These are phyloP conservation scores for Stentor coeruleus DNA, from an alignment of 73 alveolate genomes.

Conservation along the genomic window DNA sequence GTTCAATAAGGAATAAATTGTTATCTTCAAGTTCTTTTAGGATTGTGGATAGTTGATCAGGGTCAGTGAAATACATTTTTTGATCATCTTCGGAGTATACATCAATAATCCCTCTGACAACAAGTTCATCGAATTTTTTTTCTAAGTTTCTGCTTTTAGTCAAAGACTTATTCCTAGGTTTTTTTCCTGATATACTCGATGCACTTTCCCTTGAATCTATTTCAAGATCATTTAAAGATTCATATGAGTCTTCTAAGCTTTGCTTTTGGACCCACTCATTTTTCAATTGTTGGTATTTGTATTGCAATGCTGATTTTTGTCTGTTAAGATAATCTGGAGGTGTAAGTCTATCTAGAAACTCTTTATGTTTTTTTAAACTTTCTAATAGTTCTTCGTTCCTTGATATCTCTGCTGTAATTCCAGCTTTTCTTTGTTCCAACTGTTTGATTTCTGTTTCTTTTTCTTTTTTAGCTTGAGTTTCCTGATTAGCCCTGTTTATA, in stretches of 20 bases:
- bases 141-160: too few relatives aligned
- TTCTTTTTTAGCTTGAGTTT: slow-evolving; percentile 19
- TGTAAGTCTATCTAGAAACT: not conserved
- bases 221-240: not conserved
- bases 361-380: not conserved
- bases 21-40: slow-evolving; percentile 43
- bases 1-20: not conserved
- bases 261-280: not conserved
- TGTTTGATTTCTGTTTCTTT: slow-evolving; percentile 11
- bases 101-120: not conserved
- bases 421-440: slow-evolving; percentile 21
- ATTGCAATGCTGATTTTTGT: not conserved
- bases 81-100: not conserved
- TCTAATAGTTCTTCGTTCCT: slow-evolving; percentile 14
- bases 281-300: not conserved
- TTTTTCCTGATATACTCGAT: not conserved
- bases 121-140: slow-evolving; percentile 2
- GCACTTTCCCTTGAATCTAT: not conserved
- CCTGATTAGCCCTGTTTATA: not conserved
- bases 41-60: not conserved
- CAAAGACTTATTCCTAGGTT: not conserved
- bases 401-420: not conserved
- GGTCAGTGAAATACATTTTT: not conserved
- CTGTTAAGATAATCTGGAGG: slow-evolving; percentile 12
- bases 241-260: not conserved